These are phyloP conservation scores for Dipsacomyces acuminosporus DNA, from an alignment of 371 early-diverging fungal genomes.

Conservation along the genomic window DNA sequence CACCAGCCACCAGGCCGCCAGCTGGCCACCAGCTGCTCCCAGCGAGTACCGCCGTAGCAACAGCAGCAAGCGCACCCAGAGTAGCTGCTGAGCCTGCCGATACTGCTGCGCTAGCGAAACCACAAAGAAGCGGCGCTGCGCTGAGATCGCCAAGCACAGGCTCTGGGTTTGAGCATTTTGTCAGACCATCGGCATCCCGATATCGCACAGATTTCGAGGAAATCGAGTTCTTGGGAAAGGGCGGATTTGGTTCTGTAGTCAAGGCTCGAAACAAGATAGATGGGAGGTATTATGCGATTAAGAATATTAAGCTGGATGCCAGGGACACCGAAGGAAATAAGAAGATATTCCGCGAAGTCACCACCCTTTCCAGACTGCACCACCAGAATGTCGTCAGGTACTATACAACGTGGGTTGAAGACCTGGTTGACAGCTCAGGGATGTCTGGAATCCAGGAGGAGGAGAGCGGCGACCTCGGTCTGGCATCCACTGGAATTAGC, in stretches of 20 bases:
- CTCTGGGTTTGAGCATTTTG: conserved; percentile 2
- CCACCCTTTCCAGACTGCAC: conserved; percentile 82
- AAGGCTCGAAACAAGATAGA: conserved; percentile 85
- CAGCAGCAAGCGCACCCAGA: no score
- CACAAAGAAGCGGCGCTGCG: no score
- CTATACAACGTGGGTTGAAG: conserved; percentile 94
- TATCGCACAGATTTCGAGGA: conserved; percentile 91
- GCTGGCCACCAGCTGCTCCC: no score
- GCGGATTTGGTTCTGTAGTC: conserved; percentile 91
- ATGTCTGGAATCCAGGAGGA: conserved; percentile 34
- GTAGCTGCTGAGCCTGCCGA: background rate
- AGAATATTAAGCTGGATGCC: conserved; percentile 71
- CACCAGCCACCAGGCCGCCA: background rate
- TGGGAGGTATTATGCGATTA: conserved; percentile 86
- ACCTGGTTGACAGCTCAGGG: conserved; percentile 20
- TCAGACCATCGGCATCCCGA: conserved; percentile 51
- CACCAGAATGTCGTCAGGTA: conserved; percentile 90
- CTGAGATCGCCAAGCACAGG: no score
- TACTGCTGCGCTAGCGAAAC: background rate
- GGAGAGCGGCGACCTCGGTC: conserved; percentile 8
- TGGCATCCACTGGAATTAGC: background rate
- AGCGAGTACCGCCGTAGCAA: no score
- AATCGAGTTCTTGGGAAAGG: conserved; percentile 85
- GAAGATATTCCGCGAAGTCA: conserved; percentile 87
- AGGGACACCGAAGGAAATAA: conserved; percentile 69